phyloP scores from a whole-genome alignment of 306 rosid species.

The Senna tora region DNA sequence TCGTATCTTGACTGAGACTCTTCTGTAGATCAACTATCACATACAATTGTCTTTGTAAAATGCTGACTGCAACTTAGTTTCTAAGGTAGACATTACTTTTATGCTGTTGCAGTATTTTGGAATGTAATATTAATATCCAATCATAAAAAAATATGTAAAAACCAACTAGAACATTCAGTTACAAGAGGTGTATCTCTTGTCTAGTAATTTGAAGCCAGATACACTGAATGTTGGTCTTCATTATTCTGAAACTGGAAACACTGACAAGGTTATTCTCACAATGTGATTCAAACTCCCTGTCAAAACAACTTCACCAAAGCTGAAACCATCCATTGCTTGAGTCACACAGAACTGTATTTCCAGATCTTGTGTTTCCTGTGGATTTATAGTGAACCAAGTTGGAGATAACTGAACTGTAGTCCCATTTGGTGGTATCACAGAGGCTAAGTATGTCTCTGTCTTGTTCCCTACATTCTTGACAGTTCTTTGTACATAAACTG shows the following conservation, averaged over 20 bases:
- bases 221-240: constrained; percentile 5
- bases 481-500: constrained; percentile 50
- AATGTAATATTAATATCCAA: neutral
- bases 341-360: constrained; percentile 58
- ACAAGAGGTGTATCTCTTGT: neutral
- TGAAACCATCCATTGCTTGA: constrained; percentile 50
- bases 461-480: constrained; percentile 63
- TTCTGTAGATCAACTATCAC: neutral
- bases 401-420: constrained; percentile 58
- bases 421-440: constrained; percentile 78
- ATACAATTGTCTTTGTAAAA: neutral
- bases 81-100: neutral
- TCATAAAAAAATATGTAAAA: neutral
- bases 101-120: neutral
- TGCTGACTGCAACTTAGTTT: neutral
- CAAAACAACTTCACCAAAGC: constrained; percentile 81
- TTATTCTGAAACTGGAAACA: constrained; percentile 50
- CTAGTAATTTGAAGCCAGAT: neutral
- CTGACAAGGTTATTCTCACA: constrained; percentile 73
- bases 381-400: constrained; percentile 62
- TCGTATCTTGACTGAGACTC: neutral
- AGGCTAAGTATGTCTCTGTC: constrained; percentile 66
- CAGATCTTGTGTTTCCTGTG: constrained; percentile 62
- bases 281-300: constrained; percentile 75
- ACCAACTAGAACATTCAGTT: neutral